Percentiles rank a stretch among this genome's conserved stretches.
Evolutionary conservation across 768 basidiomycete genomes (phyloP).

Genomic region (Filobasidium floriforme): DNA sequence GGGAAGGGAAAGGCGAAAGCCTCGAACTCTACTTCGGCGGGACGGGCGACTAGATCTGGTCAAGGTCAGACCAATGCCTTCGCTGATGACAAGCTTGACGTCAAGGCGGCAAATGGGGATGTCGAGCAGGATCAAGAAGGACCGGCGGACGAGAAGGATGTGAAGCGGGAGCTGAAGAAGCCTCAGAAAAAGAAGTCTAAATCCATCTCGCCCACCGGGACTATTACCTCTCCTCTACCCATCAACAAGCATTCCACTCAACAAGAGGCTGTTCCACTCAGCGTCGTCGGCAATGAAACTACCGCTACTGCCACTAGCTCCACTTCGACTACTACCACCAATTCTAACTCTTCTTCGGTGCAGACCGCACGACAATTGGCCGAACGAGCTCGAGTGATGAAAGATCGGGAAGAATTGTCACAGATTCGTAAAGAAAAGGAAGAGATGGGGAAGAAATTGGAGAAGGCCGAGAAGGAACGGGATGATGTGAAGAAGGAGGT

Average conservation of each 20-base stretch:
- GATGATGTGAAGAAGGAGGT: neutral
- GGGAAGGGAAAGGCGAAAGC: no score
- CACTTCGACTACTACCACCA: neutral
- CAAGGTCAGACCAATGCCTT: no score
- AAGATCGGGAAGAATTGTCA: slow-evolving; percentile 8
- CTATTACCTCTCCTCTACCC: neutral
- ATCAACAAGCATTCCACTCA: neutral
- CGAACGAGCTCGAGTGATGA: slow-evolving; percentile 6
- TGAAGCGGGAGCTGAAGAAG: neutral
- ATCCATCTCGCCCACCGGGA: neutral
- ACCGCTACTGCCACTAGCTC: neutral
- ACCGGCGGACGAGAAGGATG: neutral
- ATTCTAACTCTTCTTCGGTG: no score
- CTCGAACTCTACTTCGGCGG: no score
- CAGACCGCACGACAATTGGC: neutral
- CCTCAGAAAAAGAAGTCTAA: neutral
- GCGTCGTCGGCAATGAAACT: neutral
- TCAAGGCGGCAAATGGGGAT: no score
- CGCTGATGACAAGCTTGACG: no score
- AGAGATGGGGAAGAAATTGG: slow-evolving; percentile 10
- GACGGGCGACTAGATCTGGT: no score
- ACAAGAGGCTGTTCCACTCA: neutral
- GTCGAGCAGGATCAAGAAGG: neutral
- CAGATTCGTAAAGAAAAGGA: neutral
- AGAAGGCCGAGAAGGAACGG: neutral